Evolutionary conservation across 164 flowering plant genomes (phyloP).

Genomic region (Nymphaea colorata): DNA sequence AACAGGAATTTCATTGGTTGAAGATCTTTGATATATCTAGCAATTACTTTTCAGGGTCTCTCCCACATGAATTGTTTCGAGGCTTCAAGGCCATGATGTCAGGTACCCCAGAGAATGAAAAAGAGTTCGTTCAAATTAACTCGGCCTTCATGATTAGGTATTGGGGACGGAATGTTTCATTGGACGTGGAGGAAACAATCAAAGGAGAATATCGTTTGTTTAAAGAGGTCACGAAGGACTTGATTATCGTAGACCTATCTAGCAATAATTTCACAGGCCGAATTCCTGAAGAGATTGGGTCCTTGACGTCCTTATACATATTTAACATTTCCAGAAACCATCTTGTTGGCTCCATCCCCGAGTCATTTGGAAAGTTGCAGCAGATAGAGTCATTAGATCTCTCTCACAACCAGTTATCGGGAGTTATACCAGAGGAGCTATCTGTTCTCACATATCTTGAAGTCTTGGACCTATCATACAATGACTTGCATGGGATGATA

Average conservation of each 20-base stretch:
- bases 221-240: background rate
- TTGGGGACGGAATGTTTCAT: no score
- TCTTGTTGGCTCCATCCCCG: background rate
- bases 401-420: background rate
- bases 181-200: background rate
- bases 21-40: constrained; percentile 44
- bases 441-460: no score
- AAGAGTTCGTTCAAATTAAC: no score
- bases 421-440: background rate
- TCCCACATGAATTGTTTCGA: constrained; percentile 5
- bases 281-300: background rate
- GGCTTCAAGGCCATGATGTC: background rate
- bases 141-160: no score
- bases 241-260: background rate
- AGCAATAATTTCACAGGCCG: background rate
- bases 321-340: background rate
- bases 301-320: background rate
- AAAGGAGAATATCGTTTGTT: background rate
- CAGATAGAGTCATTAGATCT: background rate
- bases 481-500: background rate
- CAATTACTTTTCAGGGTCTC: constrained; percentile 31
- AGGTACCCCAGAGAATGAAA: no score
- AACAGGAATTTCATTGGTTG: constrained; percentile 18
- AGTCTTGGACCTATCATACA: background rate
- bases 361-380: background rate